Evolutionary conservation across 768 basidiomycete species (phyloP).

Genomic region (Auriscalpium microsporum): DNA sequence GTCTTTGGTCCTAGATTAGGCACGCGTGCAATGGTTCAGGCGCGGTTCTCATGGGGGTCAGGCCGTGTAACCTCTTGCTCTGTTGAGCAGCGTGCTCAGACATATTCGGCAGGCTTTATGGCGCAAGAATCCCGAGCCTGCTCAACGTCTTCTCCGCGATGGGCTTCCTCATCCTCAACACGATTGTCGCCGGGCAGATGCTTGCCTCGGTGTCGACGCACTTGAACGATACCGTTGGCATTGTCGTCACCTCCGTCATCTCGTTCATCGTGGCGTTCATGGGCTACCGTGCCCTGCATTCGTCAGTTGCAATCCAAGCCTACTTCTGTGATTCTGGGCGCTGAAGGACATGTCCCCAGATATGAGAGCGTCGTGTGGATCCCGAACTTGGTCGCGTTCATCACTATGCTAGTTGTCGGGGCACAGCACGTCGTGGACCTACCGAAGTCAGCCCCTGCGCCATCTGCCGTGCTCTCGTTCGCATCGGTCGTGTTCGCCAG

Average conservation of each 20-base stretch:
- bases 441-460: slow-evolving; percentile 23
- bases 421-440: slow-evolving; percentile 26
- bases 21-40: slow-evolving; percentile 48
- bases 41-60: slow-evolving; percentile 46
- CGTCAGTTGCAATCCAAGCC: slow-evolving; percentile 14
- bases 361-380: slow-evolving; percentile 34
- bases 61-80: no score
- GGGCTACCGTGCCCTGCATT: slow-evolving; percentile 27
- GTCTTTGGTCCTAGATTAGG: slow-evolving; percentile 48
- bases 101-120: slow-evolving; percentile 27
- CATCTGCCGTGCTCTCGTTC: slow-evolving; percentile 32
- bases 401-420: slow-evolving; percentile 30
- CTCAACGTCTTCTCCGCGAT: slow-evolving; percentile 37
- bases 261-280: slow-evolving; percentile 31
- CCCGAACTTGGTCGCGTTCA: slow-evolving; percentile 29
- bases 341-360: slow-evolving; percentile 6
- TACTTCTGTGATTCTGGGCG: background rate
- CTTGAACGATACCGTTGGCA: slow-evolving; percentile 28
- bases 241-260: slow-evolving; percentile 34
- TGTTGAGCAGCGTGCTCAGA: background rate
- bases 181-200: slow-evolving; percentile 41
- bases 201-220: slow-evolving; percentile 32
- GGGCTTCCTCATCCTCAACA: slow-evolving; percentile 41
- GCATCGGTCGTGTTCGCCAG: slow-evolving; percentile 36
- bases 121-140: slow-evolving; percentile 27